Conservation (phyloP, 306 rosid species). For the Acacia crassicarpa region DNA sequence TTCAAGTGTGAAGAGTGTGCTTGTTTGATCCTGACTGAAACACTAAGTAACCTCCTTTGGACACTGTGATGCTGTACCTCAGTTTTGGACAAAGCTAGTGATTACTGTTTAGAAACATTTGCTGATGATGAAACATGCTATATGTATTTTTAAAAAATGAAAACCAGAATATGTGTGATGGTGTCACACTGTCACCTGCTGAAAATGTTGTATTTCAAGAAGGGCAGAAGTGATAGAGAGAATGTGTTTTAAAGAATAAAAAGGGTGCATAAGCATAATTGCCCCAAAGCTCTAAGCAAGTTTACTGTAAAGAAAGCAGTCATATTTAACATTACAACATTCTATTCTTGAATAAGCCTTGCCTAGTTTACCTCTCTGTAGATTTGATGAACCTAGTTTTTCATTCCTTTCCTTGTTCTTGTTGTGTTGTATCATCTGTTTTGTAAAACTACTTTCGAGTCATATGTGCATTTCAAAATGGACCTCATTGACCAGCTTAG, state of each 20-base stretch:
- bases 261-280: neutral
- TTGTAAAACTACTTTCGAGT: neutral
- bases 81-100: neutral
- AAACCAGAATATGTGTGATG: neutral
- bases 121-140: neutral
- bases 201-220: neutral
- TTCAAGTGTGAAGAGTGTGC: neutral
- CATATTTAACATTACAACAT: neutral
- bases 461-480: neutral
- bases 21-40: neutral
- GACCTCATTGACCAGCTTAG: neutral
- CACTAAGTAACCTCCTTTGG: neutral
- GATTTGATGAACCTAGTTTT: neutral
- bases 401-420: neutral
- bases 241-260: neutral
- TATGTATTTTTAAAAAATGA: neutral
- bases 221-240: neutral
- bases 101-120: neutral
- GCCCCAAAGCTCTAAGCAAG: neutral
- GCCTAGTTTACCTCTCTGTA: neutral
- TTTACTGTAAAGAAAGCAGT: neutral
- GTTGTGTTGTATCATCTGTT: neutral
- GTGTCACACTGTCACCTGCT: neutral
- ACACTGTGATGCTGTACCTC: neutral
- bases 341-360: neutral